A percentile compares a stretch with the other conserved stretches of the same genome.
Conservation (phyloP, 805 yeast genomes). For the Wickerhamiella galacta region DNA sequence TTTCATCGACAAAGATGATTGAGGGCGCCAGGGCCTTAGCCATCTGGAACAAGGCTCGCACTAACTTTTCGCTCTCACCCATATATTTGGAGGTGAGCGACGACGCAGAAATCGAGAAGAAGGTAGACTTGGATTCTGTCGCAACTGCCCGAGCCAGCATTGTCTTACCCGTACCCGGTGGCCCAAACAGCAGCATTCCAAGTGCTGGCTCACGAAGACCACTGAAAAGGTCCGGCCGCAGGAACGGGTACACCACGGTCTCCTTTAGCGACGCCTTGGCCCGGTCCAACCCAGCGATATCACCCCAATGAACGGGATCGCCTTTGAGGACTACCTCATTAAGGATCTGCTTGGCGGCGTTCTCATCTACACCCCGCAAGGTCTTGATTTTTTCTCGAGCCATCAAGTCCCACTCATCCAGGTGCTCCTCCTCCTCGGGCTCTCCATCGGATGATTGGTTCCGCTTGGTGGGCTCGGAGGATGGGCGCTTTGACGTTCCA, state of each 20-base stretch:
- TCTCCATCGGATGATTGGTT: background rate
- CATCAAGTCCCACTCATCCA: slow-evolving; percentile 21
- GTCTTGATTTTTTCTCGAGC: slow-evolving; percentile 21
- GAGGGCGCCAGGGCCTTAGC: slow-evolving; percentile 82
- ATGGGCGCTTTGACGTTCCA: background rate
- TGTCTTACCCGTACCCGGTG: slow-evolving; percentile 98
- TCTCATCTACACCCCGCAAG: slow-evolving; percentile 53
- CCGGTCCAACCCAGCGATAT: slow-evolving; percentile 78
- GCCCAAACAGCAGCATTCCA: slow-evolving; percentile 93
- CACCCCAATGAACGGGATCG: slow-evolving; percentile 88
- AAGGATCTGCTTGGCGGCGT: slow-evolving; percentile 66
- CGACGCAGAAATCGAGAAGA: slow-evolving; percentile 81
- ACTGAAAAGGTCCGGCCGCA: slow-evolving; percentile 80
- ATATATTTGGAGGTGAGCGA: slow-evolving; percentile 65
- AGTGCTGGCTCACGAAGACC: slow-evolving; percentile 89
- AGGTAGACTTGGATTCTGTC: slow-evolving; percentile 82
- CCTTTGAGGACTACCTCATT: slow-evolving; percentile 81
- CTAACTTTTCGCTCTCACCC: slow-evolving; percentile 90
- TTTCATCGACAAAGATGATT: slow-evolving; percentile 89
- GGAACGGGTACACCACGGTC: slow-evolving; percentile 88
- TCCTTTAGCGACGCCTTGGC: slow-evolving; percentile 84
- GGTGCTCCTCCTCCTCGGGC: slow-evolving; percentile 9
- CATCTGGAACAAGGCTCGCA: slow-evolving; percentile 68
- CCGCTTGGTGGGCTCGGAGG: background rate
- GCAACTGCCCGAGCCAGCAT: slow-evolving; percentile 97